phyloP scores from a whole-genome alignment of 148 eudicot genomes.

The Rhododendron kiyosumense region DNA sequence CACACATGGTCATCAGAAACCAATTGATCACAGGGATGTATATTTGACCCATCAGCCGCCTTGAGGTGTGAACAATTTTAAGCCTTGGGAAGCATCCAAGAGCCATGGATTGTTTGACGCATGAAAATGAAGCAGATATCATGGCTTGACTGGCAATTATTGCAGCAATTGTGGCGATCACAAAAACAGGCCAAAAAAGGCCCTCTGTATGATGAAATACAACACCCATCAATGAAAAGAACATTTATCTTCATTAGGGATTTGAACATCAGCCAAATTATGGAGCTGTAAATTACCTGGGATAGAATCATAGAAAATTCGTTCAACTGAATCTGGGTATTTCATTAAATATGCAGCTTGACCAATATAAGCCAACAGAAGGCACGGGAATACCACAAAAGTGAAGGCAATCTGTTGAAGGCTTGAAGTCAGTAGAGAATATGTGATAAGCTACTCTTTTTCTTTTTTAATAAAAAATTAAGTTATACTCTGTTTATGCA shows the following conservation, averaged over 20 bases:
- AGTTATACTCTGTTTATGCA: background rate
- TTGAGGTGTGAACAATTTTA: slow-evolving; percentile 90
- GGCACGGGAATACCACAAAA: slow-evolving; percentile 86
- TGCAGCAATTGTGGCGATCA: slow-evolving; percentile 86
- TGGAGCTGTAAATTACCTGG: slow-evolving; percentile 49
- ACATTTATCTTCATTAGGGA: background rate
- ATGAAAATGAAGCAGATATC: slow-evolving; percentile 95
- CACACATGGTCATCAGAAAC: slow-evolving; percentile 92
- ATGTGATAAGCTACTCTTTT: background rate
- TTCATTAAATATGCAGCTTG: slow-evolving; percentile 79
- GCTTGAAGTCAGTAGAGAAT: slow-evolving; percentile 9
- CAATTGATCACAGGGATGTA: slow-evolving; percentile 94
- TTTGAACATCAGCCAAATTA: background rate
- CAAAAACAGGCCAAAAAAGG: slow-evolving; percentile 91
- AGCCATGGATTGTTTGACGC: slow-evolving; percentile 84
- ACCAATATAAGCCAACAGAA: slow-evolving; percentile 93
- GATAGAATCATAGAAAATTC: slow-evolving; percentile 76
- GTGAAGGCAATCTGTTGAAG: slow-evolving; percentile 80
- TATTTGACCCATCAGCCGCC: slow-evolving; percentile 82
- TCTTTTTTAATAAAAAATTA: background rate
- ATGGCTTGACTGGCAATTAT: slow-evolving; percentile 96
- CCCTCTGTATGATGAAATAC: slow-evolving; percentile 37
- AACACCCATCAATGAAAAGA: background rate
- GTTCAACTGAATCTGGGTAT: slow-evolving; percentile 42
- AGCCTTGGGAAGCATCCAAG: slow-evolving; percentile 93